These are phyloP conservation scores for Hepatocystis sp. DNA, from an alignment of 169 alveolate genomes.

Conservation along the genomic window DNA sequence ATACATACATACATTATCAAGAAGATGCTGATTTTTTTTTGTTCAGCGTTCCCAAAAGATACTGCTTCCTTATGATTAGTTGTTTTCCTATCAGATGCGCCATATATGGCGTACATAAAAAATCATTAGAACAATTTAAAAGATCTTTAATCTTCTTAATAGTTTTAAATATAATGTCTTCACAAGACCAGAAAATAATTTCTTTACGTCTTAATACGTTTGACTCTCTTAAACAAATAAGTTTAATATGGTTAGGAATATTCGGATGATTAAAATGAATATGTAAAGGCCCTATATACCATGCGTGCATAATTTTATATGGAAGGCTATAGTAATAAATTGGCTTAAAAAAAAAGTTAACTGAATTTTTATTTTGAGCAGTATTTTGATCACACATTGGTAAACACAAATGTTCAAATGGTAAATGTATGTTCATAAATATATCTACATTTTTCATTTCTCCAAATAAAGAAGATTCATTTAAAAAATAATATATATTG, in stretches of 20 bases:
- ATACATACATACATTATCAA: too few relatives aligned
- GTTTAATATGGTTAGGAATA: constrained; percentile 56
- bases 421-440: constrained; percentile 71
- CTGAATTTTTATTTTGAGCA: constrained; percentile 19
- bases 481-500: constrained; percentile 63
- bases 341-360: constrained; percentile 62
- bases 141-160: constrained; percentile 33
- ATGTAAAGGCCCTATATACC: constrained; percentile 71
- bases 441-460: constrained; percentile 53
- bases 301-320: constrained; percentile 74
- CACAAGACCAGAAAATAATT: constrained; percentile 48
- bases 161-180: constrained; percentile 42
- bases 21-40: not conserved
- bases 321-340: constrained; percentile 62
- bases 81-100: constrained; percentile 71
- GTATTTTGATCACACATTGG: constrained; percentile 73
- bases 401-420: constrained; percentile 59
- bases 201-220: constrained; percentile 65
- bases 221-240: constrained; percentile 64
- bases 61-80: constrained; percentile 28
- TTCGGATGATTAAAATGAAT: constrained; percentile 57
- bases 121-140: constrained; percentile 65
- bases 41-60: constrained; percentile 17
- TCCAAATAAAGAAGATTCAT: constrained; percentile 29
- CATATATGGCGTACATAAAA: constrained; percentile 67